Percentiles rank a stretch among this genome's conserved stretches.
Conservation (phyloP, 2,329 filamentous ascomycete species). For the Thielaviopsis populi region DNA sequence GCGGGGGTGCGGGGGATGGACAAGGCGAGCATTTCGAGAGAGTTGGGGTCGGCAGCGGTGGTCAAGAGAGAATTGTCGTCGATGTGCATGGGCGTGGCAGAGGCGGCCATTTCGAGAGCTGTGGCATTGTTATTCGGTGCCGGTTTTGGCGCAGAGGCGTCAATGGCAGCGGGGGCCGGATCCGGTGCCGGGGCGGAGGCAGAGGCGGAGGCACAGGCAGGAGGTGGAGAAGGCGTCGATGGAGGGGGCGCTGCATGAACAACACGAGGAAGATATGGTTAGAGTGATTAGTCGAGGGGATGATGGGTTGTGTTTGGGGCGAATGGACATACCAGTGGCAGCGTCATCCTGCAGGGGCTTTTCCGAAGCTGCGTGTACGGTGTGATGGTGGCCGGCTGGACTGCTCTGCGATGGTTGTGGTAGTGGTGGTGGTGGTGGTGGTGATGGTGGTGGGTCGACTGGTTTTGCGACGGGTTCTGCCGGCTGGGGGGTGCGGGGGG, state of each 20-base stretch:
- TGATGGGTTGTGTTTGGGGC: too few relatives aligned
- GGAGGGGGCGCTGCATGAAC: background rate
- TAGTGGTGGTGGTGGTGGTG: background rate
- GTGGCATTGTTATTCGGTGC: background rate
- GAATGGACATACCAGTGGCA: background rate
- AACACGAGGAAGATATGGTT: background rate
- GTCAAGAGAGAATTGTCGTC: background rate
- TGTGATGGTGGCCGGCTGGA: too few relatives aligned
- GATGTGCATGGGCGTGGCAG: conserved; percentile 1
- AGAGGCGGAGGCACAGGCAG: background rate
- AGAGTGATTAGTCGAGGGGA: too few relatives aligned
- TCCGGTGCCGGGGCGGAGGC: background rate
- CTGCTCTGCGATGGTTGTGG: too few relatives aligned
- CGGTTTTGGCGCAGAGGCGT: background rate
- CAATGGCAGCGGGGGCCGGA: background rate
- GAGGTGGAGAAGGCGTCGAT: background rate
- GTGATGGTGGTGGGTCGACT: background rate
- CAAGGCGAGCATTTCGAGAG: conserved; percentile 9
- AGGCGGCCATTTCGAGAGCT: conserved; percentile 2
- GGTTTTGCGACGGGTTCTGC: background rate
- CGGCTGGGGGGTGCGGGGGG: background rate
- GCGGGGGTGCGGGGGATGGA: conserved; percentile 14
- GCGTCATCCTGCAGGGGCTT: background rate
- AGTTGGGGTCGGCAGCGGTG: background rate
- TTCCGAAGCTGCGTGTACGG: background rate